phyloP scores from a whole-genome alignment of 352 stramenopile genomes.

The Thalassiosira hispida region DNA sequence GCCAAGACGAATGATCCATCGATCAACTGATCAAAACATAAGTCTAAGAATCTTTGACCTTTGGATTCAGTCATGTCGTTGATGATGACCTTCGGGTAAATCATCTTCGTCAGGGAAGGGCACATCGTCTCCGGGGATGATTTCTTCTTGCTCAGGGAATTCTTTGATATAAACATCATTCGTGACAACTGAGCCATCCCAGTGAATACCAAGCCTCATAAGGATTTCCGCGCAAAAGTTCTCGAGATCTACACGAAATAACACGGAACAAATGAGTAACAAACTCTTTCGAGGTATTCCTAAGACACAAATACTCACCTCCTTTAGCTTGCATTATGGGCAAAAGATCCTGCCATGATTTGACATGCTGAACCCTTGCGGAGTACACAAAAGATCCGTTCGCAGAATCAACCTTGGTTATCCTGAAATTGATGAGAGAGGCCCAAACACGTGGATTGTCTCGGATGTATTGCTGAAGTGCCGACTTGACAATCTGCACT shows the following conservation, averaged over 20 bases:
- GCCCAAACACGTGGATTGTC: slow-evolving; percentile 70
- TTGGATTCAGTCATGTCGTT: too few species aligned
- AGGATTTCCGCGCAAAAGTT: slow-evolving; percentile 55
- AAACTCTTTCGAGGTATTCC: neutral
- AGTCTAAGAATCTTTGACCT: too few species aligned
- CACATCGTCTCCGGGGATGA: neutral
- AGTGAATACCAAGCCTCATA: slow-evolving; percentile 52
- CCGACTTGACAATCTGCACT: slow-evolving; percentile 63
- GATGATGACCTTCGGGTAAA: too few species aligned
- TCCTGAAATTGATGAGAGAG: slow-evolving; percentile 62
- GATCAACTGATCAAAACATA: too few species aligned
- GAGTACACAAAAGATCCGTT: slow-evolving; percentile 50
- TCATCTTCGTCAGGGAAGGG: too few species aligned
- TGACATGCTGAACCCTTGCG: slow-evolving; percentile 62
- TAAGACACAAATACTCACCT: neutral
- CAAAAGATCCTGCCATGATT: slow-evolving; percentile 67
- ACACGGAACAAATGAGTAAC: too few species aligned
- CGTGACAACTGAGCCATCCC: neutral
- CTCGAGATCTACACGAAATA: slow-evolving; percentile 46
- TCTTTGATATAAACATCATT: slow-evolving; percentile 38
- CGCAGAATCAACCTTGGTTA: slow-evolving; percentile 56
- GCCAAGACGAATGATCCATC: too few species aligned
- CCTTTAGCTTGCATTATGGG: slow-evolving; percentile 43
- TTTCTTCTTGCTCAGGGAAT: slow-evolving; percentile 8
- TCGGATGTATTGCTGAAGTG: slow-evolving; percentile 63